Evolutionary conservation across 1,284 basidiomycete species (phyloP).

Genomic region (Quambalaria eucalypti): DNA sequence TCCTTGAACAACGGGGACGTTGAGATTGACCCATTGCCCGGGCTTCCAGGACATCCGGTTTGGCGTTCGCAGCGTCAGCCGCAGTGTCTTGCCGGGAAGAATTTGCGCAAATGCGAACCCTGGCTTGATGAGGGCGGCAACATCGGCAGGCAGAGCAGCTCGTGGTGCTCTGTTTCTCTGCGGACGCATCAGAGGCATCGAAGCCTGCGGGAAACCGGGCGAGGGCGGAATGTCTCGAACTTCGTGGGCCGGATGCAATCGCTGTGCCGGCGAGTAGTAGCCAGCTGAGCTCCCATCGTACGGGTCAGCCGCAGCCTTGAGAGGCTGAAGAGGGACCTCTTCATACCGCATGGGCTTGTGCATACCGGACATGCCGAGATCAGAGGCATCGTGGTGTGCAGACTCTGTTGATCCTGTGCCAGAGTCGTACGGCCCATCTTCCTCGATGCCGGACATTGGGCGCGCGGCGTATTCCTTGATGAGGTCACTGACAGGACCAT

Average conservation of each 20-base stretch:
- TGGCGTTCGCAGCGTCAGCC: constrained; percentile 62
- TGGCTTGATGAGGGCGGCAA: constrained; percentile 43
- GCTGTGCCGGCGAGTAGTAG: not conserved
- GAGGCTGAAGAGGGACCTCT: not conserved
- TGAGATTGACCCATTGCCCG: constrained; percentile 70
- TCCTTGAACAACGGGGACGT: constrained; percentile 61
- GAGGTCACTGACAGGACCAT: constrained; percentile 27
- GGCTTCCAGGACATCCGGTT: constrained; percentile 57
- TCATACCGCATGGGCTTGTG: not conserved
- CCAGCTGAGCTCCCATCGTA: not conserved
- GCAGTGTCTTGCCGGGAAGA: constrained; percentile 66
- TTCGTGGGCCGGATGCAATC: not conserved
- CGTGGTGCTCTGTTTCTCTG: constrained; percentile 11
- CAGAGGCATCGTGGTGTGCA: not conserved
- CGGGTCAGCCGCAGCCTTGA: too few relatives aligned
- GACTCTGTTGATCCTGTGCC: not conserved
- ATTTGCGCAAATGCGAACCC: constrained; percentile 70
- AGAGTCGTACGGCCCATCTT: not conserved
- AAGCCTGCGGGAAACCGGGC: not conserved
- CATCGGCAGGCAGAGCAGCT: constrained; percentile 32
- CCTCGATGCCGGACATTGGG: not conserved
- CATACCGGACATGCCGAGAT: not conserved
- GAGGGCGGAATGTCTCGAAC: not conserved
- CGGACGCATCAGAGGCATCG: not conserved
- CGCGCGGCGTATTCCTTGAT: constrained; percentile 21